These are phyloP conservation scores for Tremella fuciformis DNA, from an alignment of 768 basidiomycete species.

Conservation along the genomic window DNA sequence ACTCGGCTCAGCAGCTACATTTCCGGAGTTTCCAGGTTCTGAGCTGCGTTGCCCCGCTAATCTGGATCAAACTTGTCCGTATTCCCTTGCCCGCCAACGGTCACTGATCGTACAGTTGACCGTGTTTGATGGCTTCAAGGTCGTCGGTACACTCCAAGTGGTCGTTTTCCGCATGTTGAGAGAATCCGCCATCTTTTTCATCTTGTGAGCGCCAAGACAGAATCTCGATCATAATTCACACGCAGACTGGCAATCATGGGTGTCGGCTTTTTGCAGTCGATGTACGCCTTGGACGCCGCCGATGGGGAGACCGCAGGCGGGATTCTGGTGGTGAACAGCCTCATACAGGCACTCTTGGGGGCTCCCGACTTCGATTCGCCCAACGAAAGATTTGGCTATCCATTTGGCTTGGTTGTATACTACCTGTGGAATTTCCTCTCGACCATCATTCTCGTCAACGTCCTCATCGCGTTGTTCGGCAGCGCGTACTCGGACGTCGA, in stretches of 20 bases:
- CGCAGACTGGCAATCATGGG: slow-evolving; percentile 67
- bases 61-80: slow-evolving; percentile 60
- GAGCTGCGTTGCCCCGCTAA: slow-evolving; percentile 80
- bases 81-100: background rate
- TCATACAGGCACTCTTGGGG: slow-evolving; percentile 81
- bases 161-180: slow-evolving; percentile 83
- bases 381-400: slow-evolving; percentile 49
- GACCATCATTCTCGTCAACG: slow-evolving; percentile 80
- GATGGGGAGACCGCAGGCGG: slow-evolving; percentile 66
- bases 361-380: slow-evolving; percentile 52
- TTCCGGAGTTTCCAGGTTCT: slow-evolving; percentile 81
- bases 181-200: slow-evolving; percentile 88
- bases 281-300: slow-evolving; percentile 86
- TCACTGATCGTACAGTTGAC: slow-evolving; percentile 32
- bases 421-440: slow-evolving; percentile 86
- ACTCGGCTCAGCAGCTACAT: slow-evolving; percentile 50
- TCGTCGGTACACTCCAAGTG: slow-evolving; percentile 86
- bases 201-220: slow-evolving; percentile 56
- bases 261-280: slow-evolving; percentile 77
- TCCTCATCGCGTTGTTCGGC: slow-evolving; percentile 91
- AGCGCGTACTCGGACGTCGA: slow-evolving; percentile 81
- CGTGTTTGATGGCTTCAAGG: slow-evolving; percentile 47
- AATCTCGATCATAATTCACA: background rate
- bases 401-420: slow-evolving; percentile 65
- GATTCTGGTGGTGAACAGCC: slow-evolving; percentile 63